phyloP scores from a whole-genome alignment of 148 eudicot species.

The Rhododendron williamsianum region DNA sequence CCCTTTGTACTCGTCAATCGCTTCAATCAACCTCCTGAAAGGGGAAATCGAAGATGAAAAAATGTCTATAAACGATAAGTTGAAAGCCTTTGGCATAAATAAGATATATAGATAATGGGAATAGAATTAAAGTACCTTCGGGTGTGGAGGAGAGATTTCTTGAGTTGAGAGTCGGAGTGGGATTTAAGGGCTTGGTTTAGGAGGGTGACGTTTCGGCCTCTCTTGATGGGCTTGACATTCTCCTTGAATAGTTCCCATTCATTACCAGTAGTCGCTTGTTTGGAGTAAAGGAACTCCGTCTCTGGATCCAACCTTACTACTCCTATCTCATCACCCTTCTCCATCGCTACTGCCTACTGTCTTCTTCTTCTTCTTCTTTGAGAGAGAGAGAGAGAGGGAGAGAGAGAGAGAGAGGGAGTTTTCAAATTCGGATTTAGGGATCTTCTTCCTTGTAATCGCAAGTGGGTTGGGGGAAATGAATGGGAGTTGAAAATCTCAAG shows the following conservation, averaged over 20 bases:
- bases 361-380: neutral
- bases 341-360: neutral
- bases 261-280: conserved; percentile 39
- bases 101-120: neutral
- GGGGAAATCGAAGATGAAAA: neutral
- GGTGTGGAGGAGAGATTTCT: conserved; percentile 44
- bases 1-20: conserved; percentile 68
- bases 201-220: conserved; percentile 69
- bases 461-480: neutral
- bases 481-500: neutral
- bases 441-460: neutral
- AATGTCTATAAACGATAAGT: neutral
- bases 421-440: neutral
- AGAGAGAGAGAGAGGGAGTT: neutral
- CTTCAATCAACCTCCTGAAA: conserved; percentile 61
- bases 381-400: neutral
- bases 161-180: conserved; percentile 37
- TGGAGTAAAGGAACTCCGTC: conserved; percentile 50
- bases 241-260: conserved; percentile 93
- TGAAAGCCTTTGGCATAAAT: neutral
- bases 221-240: conserved; percentile 77
- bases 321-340: neutral
- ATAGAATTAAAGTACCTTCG: conserved; percentile 37
- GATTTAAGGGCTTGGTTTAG: conserved; percentile 74
- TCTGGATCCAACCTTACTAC: conserved; percentile 51